Evolutionary conservation across 345 rosid genomes (phyloP), one percentile per base, ranked within the genome.

Genomic region (Litchi chinensis): DNA sequence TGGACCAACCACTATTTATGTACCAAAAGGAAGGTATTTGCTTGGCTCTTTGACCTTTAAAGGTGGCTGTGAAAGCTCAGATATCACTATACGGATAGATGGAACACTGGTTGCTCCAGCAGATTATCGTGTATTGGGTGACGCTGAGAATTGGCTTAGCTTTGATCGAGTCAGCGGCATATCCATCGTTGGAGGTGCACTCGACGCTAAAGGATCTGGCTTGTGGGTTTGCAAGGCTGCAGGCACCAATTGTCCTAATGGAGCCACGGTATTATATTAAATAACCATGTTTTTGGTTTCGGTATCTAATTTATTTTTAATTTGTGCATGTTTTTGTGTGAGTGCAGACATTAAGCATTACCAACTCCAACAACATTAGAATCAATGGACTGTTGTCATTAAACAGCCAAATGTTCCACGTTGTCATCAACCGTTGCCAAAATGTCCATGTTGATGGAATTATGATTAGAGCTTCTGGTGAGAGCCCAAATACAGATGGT

Each of bases 401-500:
- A 5, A 80, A 83, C 57, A 80, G 86, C 74, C 83, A 83, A 60
- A 43, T 79, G 81, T 77, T 72, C 32, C 83, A 80, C 73, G 68
- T 83, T 43, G 83, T 65, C 1, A 43, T 83, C 40, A 69, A 80
- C 22, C 37, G 79, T 7, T 77, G 83, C 48, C 62, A 77, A n/a
- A 73, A 79, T 52, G 81, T 80, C 37, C 32, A 41, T 3, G 11
- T 80, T 32, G 41, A 74, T 26, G 73, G 73, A 0, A 46, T 83
- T 19, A 83, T 63, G 40, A 41, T 80, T 8, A 68, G 48, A 7
- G 86, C 86, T 4, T 21, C 76, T 1, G 76, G 74, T 3, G 8
- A 73, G 46, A 83, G 86, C 57, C 83, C 79, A 59, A 83, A 83
- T 50, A 83, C 83, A 0, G 86, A 83, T 4, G 86, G 86, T 6